Base-by-base conservation (phyloP, 805 yeast genomes). In the Saccharomycopsis capsularis region DNA sequence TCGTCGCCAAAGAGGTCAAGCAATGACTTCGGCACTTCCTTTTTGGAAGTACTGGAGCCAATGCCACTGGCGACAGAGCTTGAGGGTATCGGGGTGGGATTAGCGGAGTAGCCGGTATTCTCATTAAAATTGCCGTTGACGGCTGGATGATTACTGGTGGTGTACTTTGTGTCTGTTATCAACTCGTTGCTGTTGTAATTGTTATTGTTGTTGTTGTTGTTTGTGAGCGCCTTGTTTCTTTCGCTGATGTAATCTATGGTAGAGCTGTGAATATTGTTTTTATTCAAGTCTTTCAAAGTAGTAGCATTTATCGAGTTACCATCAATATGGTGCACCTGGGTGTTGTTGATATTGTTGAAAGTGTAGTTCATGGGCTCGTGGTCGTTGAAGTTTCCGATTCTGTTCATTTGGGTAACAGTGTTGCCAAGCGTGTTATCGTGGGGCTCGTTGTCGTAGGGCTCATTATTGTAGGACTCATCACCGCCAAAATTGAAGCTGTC, bases 11-110 rank as follows among this genome's bases (percentile, higher is more conserved):
- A 87, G 24, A 88, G 63, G 60, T 80, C 79, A 51, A 82, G 65
- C 29, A 88, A 66, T 2, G 93, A 82, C 60, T 78, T 80, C 0
- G 95, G 95, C 0, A 87, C 82, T 37, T 75, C 82, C 40, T 69
- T 68, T 34, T 63, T 63, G 3, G 65, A 59, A 9, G 62, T 59
- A 24, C 60, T 59, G n/a, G n/a, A n/a, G n/a, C n/a, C n/a, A n/a
- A n/a, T 48, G 59, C 56, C 22, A 53, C 42, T 30, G 4, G 42
- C 16, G 23, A 15, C 23, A 5, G 38, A 27, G n/a, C n/a, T n/a
- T n/a, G n/a, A n/a, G 54, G 40, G 56, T 57, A 37, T 53, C 54
- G 40, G 43, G n/a, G n/a, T n/a, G 44, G 34, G 47, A 43, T 15
- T 55, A 47, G 9, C 56, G 56, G 7, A 27, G 32, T 27, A 27